Evolutionary conservation across 257 asterid species (phyloP), one percentile per base, ranked within the genome.

Genomic region (Cinchona pubescens): DNA sequence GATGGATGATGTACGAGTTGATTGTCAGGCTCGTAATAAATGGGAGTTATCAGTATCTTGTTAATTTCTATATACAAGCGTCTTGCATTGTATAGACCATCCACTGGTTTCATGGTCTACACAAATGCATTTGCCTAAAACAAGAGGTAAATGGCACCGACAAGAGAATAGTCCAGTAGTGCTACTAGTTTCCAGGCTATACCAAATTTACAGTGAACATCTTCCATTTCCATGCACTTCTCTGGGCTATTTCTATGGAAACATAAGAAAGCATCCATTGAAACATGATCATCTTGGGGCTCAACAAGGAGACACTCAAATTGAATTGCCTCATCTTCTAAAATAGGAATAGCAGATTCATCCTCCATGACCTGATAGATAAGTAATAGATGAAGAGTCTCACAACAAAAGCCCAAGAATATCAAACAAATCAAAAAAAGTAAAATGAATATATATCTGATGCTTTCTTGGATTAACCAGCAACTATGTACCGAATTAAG

Each of bases 271-370:
- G 88, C 85, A 82, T 91, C 90, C 84, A 88, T 80, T 48, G 97
- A 87, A 55, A 80, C 85, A 81, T 84, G 85, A 76, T 77, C 89
- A 78, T 88, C 91, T 79, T 81, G 87, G 73, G 85, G 90, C 84
- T 88, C 96, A 83, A 84, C 84, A 74, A 86, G 92, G 82, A 90
- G 82, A 59, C 83, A 79, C 62, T 81, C 84, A 82, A 85, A 89
- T 76, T 90, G 93, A 80, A 79, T 90, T 65, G 86, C 82, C 86
- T 89, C 92, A 69, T 86, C 95, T 70, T 88, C 93, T 79, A 78
- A 71, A 53, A 86, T 86, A 79, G 84, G 82, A 61, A 88, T 74
- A 77, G 86, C 75, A 84, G 85, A 74, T 77, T 83, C 86, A 83
- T 82, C 87, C 85, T 84, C 96, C 90, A 84, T 86, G 77, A 82